Evolutionary conservation across 1,284 basidiomycete genomes (phyloP), one percentile per base, ranked within the genome.

Genomic region (Leccinum griseonigrum): DNA sequence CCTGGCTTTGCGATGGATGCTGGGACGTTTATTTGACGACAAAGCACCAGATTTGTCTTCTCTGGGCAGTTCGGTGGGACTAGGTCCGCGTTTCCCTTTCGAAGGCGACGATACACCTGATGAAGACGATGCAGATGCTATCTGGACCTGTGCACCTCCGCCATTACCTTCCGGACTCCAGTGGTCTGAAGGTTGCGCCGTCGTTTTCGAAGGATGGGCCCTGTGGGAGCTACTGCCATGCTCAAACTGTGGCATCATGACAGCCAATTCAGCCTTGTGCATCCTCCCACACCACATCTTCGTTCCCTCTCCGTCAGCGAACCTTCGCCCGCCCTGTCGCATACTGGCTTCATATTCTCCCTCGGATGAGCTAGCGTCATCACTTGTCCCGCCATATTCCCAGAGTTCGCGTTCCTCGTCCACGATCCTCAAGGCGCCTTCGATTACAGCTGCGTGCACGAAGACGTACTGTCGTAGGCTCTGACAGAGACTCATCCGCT

Each of bases 401-500:
- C 74, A 77, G 58, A 75, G 66, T 68, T 73, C 78, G 53, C 79
- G 78, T 76, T 91, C 88, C 71, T 92, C 87, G 68, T 95, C 93
- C 53, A 91, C 79, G 57, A 95, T 82, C 78, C 84, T 81, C 71
- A 96, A 76, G 53, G 90, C 86, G 32, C 92, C 90, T 71, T 93
- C 89, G 59, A 95, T 86, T 64, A 96, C 84, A 16, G 90, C 92
- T 36, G 88, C 87, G 71, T 96, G 92, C 31, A 94, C 91, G 73
- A 95, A 96, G 26, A 95, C 86, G 70, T 94, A 96, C 77, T 96
- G 94, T 63, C 94, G 79, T 69, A 95, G 76, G 71, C 88, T 94
- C 79, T 95, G 94, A 68, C 93, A 94, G 61, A 96, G 75, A 69
- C 91, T 94, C 94, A 96, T 96, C 56, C 94, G 79, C 76, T 96